phyloP scores from a whole-genome alignment of 1,139 yeast genomes.

The Suhomyces wounanorum region DNA sequence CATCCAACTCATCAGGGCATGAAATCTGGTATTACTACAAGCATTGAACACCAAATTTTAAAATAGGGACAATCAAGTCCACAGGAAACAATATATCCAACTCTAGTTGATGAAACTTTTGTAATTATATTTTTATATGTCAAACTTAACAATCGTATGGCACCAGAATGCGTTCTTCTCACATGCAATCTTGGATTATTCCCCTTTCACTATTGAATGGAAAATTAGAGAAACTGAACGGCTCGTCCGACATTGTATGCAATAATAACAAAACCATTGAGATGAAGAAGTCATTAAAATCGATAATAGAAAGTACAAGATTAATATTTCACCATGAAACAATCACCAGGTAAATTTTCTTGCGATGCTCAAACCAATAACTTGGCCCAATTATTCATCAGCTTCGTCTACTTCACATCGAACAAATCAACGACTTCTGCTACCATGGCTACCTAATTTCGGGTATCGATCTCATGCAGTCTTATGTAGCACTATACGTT shows the following conservation, averaged over 20 bases:
- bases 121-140: neutral
- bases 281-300: neutral
- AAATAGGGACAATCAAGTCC: neutral
- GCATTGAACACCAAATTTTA: neutral
- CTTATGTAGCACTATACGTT: too few relatives aligned
- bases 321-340: neutral
- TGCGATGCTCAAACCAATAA: neutral
- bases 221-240: neutral
- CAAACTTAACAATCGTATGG: neutral
- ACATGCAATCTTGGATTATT: neutral
- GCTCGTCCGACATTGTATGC: neutral
- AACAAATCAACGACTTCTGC: neutral
- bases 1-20: neutral
- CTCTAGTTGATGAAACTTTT: neutral
- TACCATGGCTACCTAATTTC: neutral
- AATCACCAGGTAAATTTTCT: neutral
- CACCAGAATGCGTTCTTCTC: neutral
- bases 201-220: neutral
- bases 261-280: neutral
- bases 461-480: neutral
- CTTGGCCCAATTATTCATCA: neutral
- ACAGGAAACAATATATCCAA: neutral
- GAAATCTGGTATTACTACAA: neutral
- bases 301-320: neutral
- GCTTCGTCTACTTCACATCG: neutral